Percentiles rank a stretch among this genome's conserved stretches.
Evolutionary conservation across 108 stramenopile species (phyloP).

Genomic region (Pseudonitzschia delicatissima): DNA sequence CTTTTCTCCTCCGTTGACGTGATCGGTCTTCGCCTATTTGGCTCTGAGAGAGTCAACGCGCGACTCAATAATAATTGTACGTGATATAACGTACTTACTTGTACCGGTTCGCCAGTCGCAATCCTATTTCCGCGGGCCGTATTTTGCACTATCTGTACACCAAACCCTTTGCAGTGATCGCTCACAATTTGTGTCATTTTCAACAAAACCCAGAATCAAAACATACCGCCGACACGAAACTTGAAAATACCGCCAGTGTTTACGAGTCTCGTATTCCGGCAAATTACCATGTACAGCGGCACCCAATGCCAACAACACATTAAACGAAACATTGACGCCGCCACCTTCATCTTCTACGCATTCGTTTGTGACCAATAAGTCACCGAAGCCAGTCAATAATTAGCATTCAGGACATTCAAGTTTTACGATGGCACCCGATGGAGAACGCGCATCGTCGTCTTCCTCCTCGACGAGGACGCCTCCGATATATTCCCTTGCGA

Average conservation of each 20-base stretch:
- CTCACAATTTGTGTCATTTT: not conserved
- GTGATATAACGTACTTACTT: too few species aligned
- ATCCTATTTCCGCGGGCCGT: too few species aligned
- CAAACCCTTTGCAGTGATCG: not conserved
- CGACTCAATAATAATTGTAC: too few species aligned
- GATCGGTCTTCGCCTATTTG: too few species aligned
- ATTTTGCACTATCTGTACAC: not conserved
- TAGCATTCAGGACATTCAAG: not conserved
- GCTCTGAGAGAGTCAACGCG: too few species aligned
- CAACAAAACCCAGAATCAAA: constrained; percentile 5
- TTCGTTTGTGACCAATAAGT: too few species aligned
- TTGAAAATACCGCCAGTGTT: not conserved
- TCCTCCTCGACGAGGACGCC: not conserved
- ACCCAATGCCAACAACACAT: not conserved
- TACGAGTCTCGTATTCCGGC: too few species aligned
- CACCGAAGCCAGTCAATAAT: too few species aligned
- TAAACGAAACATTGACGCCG: not conserved
- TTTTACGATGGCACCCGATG: not conserved
- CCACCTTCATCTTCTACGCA: not conserved
- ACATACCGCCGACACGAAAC: constrained; percentile 5
- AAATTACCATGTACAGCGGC: not conserved
- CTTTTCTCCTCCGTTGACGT: too few species aligned
- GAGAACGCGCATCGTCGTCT: not conserved
- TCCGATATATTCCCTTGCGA: not conserved
- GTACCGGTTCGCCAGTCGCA: too few species aligned